phyloP scores from a whole-genome alignment of 108 stramenopile species.

The Chaetoceros tenuissimus region DNA sequence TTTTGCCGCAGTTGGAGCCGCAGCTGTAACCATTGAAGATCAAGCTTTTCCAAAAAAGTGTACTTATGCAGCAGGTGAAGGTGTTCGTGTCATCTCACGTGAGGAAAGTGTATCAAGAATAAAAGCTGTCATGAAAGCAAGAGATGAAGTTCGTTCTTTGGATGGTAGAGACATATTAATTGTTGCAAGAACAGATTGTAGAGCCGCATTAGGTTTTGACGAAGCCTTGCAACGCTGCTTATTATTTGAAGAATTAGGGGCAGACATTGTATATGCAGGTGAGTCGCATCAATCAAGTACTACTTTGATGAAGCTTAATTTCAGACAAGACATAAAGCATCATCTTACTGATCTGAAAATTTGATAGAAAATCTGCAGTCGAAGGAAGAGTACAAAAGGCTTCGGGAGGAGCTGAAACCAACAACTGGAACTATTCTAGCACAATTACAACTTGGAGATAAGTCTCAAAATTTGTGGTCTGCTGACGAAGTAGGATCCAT shows the following conservation, averaged over 20 bases:
- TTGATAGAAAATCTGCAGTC: constrained; percentile 48
- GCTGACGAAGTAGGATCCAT: constrained; percentile 25
- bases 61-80: constrained; percentile 36
- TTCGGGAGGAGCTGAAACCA: constrained; percentile 19
- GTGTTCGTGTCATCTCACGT: constrained; percentile 20
- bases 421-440: constrained; percentile 38
- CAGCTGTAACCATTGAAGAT: constrained; percentile 54
- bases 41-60: constrained; percentile 50
- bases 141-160: constrained; percentile 15
- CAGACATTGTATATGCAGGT: constrained; percentile 3
- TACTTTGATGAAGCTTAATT: too few species aligned
- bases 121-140: constrained; percentile 27
- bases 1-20: constrained; percentile 33
- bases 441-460: constrained; percentile 30
- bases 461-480: constrained; percentile 18
- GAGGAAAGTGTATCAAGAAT: constrained; percentile 26
- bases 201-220: constrained; percentile 40
- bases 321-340: too few species aligned
- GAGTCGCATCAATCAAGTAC: too few species aligned
- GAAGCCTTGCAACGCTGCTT: constrained; percentile 43
- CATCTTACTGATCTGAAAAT: too few species aligned
- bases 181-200: constrained; percentile 44
- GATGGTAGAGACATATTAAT: constrained; percentile 29
- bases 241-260: constrained; percentile 37
- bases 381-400: constrained; percentile 28